phyloP scores from a whole-genome alignment of 257 asterid genomes.

The Echium plantagineum region DNA sequence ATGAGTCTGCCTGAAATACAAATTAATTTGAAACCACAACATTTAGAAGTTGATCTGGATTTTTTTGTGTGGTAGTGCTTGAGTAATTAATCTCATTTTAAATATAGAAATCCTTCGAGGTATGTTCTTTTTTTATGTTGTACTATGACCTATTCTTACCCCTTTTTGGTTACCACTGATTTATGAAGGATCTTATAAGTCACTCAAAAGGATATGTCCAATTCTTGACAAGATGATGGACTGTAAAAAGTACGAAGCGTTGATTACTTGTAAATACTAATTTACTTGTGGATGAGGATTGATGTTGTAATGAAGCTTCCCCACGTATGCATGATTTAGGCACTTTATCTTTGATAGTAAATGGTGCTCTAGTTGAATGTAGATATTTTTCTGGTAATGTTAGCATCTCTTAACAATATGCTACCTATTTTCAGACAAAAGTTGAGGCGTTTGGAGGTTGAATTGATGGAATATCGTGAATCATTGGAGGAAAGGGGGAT shows the following conservation, averaged over 20 bases:
- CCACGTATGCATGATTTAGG: neutral
- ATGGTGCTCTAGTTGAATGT: neutral
- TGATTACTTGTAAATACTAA: neutral
- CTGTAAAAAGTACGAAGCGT: too few relatives aligned
- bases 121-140: too few relatives aligned
- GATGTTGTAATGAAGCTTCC: neutral
- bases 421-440: conserved; percentile 43
- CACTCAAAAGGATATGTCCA: too few relatives aligned
- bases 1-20: neutral
- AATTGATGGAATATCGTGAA: conserved; percentile 79
- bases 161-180: too few relatives aligned
- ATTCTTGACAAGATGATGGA: too few relatives aligned
- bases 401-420: neutral
- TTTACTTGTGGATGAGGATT: neutral
- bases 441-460: conserved; percentile 83
- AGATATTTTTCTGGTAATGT: neutral
- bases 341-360: neutral
- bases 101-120: too few relatives aligned
- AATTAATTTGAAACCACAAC: neutral
- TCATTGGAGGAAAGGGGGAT: conserved; percentile 78
- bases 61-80: neutral
- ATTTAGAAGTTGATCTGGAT: neutral
- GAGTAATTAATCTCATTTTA: too few relatives aligned
- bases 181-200: too few relatives aligned
- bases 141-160: too few relatives aligned